Evolutionary conservation across 2,329 filamentous ascomycete genomes (phyloP).

Genomic region (Diaporthe humulicola): DNA sequence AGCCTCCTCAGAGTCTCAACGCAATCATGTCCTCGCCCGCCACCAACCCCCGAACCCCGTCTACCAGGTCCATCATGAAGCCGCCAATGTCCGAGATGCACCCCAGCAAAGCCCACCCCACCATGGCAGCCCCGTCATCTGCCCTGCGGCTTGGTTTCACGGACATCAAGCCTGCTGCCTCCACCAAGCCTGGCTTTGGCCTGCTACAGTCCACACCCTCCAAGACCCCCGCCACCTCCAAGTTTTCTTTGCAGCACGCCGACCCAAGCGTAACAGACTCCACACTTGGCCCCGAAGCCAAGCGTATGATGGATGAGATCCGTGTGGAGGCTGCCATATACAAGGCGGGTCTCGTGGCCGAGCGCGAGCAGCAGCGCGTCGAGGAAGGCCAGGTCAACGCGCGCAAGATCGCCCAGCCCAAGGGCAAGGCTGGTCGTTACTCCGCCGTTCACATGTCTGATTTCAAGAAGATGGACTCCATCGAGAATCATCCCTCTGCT

Average conservation of each 20-base stretch:
- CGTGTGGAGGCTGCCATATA: slow-evolving; percentile 79
- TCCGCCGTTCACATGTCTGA: slow-evolving; percentile 88
- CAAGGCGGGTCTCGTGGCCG: slow-evolving; percentile 75
- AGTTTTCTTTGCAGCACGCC: slow-evolving; percentile 76
- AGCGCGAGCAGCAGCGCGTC: slow-evolving; percentile 68
- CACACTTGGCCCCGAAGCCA: slow-evolving; percentile 72
- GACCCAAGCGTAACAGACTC: slow-evolving; percentile 60
- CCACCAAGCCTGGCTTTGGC: slow-evolving; percentile 50
- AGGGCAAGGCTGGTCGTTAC: slow-evolving; percentile 82
- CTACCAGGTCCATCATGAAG: slow-evolving; percentile 74
- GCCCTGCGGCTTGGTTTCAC: slow-evolving; percentile 86
- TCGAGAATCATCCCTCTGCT: slow-evolving; percentile 85
- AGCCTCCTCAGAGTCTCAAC: slow-evolving; percentile 47
- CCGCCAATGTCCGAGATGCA: slow-evolving; percentile 89
- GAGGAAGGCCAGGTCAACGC: slow-evolving; percentile 59
- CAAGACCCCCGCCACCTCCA: slow-evolving; percentile 65
- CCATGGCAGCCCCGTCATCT: slow-evolving; percentile 82
- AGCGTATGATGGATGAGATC: slow-evolving; percentile 74
- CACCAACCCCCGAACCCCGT: slow-evolving; percentile 67
- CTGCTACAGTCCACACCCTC: slow-evolving; percentile 73
- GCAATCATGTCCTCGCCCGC: slow-evolving; percentile 52
- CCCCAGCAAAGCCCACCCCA: slow-evolving; percentile 84
- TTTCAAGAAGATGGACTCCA: slow-evolving; percentile 99
- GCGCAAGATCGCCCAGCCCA: slow-evolving; percentile 85
- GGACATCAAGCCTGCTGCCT: slow-evolving; percentile 74